Conservation (phyloP, 2,329 filamentous ascomycete species). For the Botrytis deweyae region DNA sequence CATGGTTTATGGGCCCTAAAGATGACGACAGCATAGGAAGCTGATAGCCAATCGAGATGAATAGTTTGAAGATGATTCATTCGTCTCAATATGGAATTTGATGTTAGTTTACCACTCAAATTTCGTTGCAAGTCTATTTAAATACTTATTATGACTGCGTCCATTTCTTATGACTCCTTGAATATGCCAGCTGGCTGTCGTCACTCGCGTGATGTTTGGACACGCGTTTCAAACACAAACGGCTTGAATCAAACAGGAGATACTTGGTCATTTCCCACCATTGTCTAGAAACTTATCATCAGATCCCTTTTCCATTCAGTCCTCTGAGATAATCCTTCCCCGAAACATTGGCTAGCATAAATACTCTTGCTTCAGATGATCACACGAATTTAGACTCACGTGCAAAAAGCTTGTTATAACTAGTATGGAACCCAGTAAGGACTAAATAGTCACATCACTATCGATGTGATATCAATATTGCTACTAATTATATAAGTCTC, state of each 20-base stretch:
- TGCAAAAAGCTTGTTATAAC: not conserved
- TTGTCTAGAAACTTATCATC: not conserved
- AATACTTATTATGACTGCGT: not conserved
- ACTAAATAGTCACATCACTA: not conserved
- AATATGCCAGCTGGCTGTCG: not conserved
- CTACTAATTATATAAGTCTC: not conserved
- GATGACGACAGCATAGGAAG: no score
- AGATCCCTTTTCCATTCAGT: not conserved
- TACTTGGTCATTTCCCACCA: not conserved
- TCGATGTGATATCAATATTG: not conserved
- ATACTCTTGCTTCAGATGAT: not conserved
- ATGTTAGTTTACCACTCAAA: not conserved
- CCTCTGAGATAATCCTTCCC: not conserved
- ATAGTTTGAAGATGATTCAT: no score
- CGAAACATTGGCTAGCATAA: not conserved
- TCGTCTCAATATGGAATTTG: not conserved
- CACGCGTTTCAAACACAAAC: not conserved
- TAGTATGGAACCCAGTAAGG: not conserved
- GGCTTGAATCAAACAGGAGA: not conserved
- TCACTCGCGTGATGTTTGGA: not conserved
- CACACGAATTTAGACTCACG: not conserved
- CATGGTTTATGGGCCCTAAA: no score
- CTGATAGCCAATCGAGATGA: no score
- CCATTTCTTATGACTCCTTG: not conserved
- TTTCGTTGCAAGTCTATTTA: not conserved